Conservation (phyloP, 176 grass and related monocot species). For the Bonia amplexicaulis region DNA sequence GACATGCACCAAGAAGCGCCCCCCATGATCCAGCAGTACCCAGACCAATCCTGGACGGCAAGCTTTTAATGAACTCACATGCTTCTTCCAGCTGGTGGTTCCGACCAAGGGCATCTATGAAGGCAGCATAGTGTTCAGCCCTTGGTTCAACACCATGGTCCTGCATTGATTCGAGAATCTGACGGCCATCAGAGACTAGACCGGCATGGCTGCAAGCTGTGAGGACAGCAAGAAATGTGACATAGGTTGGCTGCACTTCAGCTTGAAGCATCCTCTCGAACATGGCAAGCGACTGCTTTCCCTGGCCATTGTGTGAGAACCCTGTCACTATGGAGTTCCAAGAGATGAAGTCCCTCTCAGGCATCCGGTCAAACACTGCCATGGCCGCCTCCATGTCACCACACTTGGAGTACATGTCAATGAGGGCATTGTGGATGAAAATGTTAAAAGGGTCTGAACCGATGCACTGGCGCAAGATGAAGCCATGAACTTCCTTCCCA, state of each 20-base stretch:
- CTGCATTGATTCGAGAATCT: conserved; percentile 56
- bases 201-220: conserved; percentile 67
- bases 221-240: conserved; percentile 68
- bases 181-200: conserved; percentile 42
- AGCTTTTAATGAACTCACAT: conserved; percentile 42
- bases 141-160: conserved; percentile 50
- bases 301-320: conserved; percentile 64
- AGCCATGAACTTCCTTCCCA: conserved; percentile 63
- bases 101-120: conserved; percentile 63
- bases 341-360: conserved; percentile 46
- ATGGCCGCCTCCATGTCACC: conserved; percentile 40
- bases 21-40: conserved; percentile 54
- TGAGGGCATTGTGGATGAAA: conserved; percentile 58
- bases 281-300: conserved; percentile 42
- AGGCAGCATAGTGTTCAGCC: conserved; percentile 53
- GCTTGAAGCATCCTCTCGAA: conserved; percentile 59
- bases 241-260: conserved; percentile 50
- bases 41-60: conserved; percentile 32
- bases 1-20: conserved; percentile 62
- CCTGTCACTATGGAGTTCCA: conserved; percentile 79
- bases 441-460: conserved; percentile 57
- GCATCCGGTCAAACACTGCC: conserved; percentile 38
- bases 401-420: conserved; percentile 72
- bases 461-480: conserved; percentile 33
- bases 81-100: conserved; percentile 56